Evolutionary conservation across 1,284 basidiomycete genomes (phyloP).

Genomic region (Takashimella koratensis): DNA sequence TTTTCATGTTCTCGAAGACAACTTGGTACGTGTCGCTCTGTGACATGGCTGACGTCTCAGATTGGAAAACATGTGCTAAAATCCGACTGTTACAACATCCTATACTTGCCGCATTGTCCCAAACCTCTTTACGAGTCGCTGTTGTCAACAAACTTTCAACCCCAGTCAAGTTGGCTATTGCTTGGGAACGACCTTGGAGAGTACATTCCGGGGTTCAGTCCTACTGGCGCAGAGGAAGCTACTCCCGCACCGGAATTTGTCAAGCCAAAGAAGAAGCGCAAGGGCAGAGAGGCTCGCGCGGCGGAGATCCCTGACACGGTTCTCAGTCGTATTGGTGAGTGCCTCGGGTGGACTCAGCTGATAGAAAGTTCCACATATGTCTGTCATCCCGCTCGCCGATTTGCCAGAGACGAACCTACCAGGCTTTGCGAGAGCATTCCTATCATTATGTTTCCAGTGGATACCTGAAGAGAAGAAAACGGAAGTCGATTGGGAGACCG

Average conservation of each 20-base stretch:
- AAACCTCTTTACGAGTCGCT: slow-evolving; percentile 40
- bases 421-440: slow-evolving; percentile 43
- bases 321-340: slow-evolving; percentile 36
- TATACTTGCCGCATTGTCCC: slow-evolving; percentile 44
- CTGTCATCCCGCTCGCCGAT: slow-evolving; percentile 16
- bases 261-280: slow-evolving; percentile 45
- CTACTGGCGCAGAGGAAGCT: not conserved
- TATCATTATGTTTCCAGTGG: slow-evolving; percentile 41
- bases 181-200: slow-evolving; percentile 44
- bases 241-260: slow-evolving; percentile 19
- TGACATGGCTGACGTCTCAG: slow-evolving; percentile 13
- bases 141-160: slow-evolving; percentile 27
- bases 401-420: slow-evolving; percentile 44
- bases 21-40: slow-evolving; percentile 19
- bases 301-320: slow-evolving; percentile 27
- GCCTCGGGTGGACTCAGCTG: not conserved
- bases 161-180: slow-evolving; percentile 13
- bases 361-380: slow-evolving; percentile 32
- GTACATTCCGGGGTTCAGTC: slow-evolving; percentile 30
- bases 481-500: slow-evolving; percentile 36
- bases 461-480: slow-evolving; percentile 16
- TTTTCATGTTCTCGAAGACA: slow-evolving; percentile 25
- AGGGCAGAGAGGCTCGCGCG: slow-evolving; percentile 14
- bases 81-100: slow-evolving; percentile 20
- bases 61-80: slow-evolving; percentile 23